These are phyloP conservation scores for Parafenestella ontariensis DNA, from an alignment of 2,329 filamentous ascomycete genomes.

Conservation along the genomic window DNA sequence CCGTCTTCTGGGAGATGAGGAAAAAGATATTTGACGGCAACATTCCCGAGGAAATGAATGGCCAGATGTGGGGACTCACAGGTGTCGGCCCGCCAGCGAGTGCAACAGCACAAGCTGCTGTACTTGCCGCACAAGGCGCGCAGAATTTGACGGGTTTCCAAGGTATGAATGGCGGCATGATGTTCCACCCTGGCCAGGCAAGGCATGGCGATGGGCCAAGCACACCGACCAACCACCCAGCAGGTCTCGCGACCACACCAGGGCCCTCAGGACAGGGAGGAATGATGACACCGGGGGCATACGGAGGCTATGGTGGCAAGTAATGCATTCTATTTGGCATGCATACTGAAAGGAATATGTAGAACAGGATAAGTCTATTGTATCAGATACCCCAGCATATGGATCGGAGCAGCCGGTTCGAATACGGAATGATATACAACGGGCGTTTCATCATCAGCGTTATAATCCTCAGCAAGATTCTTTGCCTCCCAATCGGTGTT, in stretches of 20 bases:
- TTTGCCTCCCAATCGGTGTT: too few relatives aligned
- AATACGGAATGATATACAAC: background rate
- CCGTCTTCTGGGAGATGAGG: conserved; percentile 92
- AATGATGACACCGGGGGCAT: conserved; percentile 80
- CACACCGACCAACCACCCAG: conserved; percentile 68
- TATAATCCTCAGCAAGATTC: too few relatives aligned
- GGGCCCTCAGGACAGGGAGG: conserved; percentile 65
- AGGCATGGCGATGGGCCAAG: conserved; percentile 64
- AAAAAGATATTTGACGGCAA: conserved; percentile 85
- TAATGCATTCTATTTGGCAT: conserved; percentile 18
- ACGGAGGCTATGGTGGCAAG: conserved; percentile 63
- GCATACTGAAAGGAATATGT: conserved; percentile 8
- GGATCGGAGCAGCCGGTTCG: background rate
- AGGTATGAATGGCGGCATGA: conserved; percentile 46
- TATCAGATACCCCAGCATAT: background rate
- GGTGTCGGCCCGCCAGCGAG: conserved; percentile 62
- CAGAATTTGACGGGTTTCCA: conserved; percentile 40
- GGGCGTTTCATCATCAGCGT: background rate
- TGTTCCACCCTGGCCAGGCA: conserved; percentile 50
- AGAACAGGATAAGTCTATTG: conserved; percentile 8
- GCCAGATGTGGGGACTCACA: conserved; percentile 92
- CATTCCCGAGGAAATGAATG: conserved; percentile 80
- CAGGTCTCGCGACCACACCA: conserved; percentile 59
- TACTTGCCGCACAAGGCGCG: conserved; percentile 53
- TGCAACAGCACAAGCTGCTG: conserved; percentile 59